Conservation (phyloP, 2,329 filamentous ascomycete species). For the Calonectria hawksworthii region DNA sequence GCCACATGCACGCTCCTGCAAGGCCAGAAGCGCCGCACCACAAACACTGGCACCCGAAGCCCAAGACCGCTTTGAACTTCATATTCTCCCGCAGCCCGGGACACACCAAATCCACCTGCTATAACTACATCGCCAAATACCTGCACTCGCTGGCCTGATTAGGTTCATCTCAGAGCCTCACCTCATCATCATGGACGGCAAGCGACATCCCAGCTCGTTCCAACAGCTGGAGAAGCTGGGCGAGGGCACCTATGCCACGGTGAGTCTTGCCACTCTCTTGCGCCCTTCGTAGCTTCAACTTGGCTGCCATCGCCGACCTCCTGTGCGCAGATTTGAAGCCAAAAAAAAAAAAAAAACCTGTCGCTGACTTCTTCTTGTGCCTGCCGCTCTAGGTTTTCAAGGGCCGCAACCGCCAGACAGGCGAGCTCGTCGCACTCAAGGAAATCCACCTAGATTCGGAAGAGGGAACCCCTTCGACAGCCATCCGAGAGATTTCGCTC, state of each 20-base stretch:
- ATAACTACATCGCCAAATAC: neutral
- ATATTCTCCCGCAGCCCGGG: constrained; percentile 6
- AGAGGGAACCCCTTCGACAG: constrained; percentile 96
- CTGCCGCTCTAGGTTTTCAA: constrained; percentile 84
- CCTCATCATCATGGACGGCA: constrained; percentile 81
- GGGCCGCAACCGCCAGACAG: constrained; percentile 95
- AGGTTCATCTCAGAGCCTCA: neutral
- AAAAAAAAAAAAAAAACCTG: neutral
- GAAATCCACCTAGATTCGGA: constrained; percentile 99
- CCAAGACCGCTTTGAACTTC: constrained; percentile 10
- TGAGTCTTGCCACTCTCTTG: constrained; percentile 59
- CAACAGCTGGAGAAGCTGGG: constrained; percentile 99
- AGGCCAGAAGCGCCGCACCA: constrained; percentile 15
- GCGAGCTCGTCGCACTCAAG: constrained; percentile 95
- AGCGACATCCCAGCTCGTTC: constrained; percentile 95
- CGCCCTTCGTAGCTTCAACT: neutral
- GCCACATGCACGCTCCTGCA: constrained; percentile 6
- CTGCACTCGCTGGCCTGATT: neutral
- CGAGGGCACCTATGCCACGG: constrained; percentile 98
- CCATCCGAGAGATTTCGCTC: constrained; percentile 97
- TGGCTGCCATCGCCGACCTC: neutral
- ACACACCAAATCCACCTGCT: neutral
- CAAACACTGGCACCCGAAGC: constrained; percentile 15
- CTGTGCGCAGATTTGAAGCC: neutral
- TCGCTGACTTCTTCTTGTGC: constrained; percentile 29